phyloP scores from a whole-genome alignment of 2,329 filamentous ascomycete genomes.

The Coniella lustricola region DNA sequence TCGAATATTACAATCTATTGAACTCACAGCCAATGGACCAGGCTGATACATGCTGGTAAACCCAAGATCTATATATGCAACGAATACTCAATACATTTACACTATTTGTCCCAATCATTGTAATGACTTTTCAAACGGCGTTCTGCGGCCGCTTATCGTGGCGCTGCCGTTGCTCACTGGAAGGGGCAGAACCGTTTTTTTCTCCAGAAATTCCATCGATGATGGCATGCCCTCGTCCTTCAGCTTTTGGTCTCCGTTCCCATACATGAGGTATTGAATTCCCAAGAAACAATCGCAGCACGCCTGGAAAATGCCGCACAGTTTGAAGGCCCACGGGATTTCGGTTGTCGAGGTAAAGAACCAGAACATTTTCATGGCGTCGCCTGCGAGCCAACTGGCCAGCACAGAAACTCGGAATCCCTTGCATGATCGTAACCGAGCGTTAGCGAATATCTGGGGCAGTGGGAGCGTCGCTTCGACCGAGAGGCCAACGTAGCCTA shows the following conservation, averaged over 20 bases:
- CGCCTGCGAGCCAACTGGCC: conserved; percentile 70
- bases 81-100: neutral
- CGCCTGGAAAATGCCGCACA: conserved; percentile 77
- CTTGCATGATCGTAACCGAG: conserved; percentile 60
- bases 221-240: conserved; percentile 23
- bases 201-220: neutral
- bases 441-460: conserved; percentile 70
- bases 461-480: conserved; percentile 77
- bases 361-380: conserved; percentile 82
- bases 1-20: neutral
- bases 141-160: conserved; percentile 17
- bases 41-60: neutral
- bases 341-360: conserved; percentile 66
- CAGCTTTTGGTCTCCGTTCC: conserved; percentile 37
- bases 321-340: conserved; percentile 73
- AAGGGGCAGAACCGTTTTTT: conserved; percentile 16
- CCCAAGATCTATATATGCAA: conserved; percentile 2
- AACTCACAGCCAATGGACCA: neutral
- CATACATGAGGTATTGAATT: conserved; percentile 66
- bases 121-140: conserved; percentile 15
- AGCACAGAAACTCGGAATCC: conserved; percentile 73
- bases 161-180: conserved; percentile 7
- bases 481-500: conserved; percentile 69
- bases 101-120: neutral
- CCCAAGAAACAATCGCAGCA: conserved; percentile 68